Evolutionary conservation across 2,329 filamentous ascomycete genomes (phyloP).

Genomic region (Coleophoma eucalyptorum): DNA sequence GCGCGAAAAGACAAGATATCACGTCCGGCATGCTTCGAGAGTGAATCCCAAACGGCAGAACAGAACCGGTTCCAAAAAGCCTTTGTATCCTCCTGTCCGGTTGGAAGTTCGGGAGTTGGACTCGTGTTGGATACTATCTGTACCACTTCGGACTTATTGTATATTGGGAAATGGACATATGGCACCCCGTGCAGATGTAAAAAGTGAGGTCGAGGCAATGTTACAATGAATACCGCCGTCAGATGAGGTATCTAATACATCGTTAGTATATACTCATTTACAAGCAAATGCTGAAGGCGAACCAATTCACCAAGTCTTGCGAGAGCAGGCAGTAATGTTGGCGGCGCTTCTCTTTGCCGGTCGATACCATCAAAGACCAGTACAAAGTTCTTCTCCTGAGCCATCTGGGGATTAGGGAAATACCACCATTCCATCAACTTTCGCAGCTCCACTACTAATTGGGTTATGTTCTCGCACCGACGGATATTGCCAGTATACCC

Average conservation of each 20-base stretch:
- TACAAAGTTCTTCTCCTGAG: conserved; percentile 55
- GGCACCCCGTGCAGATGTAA: conserved; percentile 68
- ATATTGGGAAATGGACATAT: conserved; percentile 79
- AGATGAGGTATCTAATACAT: conserved; percentile 69
- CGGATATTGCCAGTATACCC: conserved; percentile 44
- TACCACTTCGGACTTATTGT: conserved; percentile 76
- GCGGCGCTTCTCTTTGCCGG: conserved; percentile 72
- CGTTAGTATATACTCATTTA: conserved; percentile 10
- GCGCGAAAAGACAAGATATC: conserved; percentile 71
- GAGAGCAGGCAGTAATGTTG: conserved; percentile 76
- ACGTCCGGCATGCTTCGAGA: conserved; percentile 75
- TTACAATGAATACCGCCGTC: conserved; percentile 73
- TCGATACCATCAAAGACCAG: conserved; percentile 88
- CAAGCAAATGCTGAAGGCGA: conserved; percentile 27
- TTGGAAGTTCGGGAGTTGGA: conserved; percentile 42
- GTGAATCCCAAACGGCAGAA: conserved; percentile 80
- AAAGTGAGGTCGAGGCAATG: conserved; percentile 63
- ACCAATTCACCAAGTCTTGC: conserved; percentile 79
- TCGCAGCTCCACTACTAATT: conserved; percentile 69
- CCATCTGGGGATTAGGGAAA: conserved; percentile 18
- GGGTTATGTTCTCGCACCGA: conserved; percentile 77
- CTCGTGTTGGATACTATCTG: conserved; percentile 62
- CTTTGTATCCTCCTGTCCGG: conserved; percentile 43
- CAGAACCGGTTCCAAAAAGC: conserved; percentile 81
- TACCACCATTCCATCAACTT: conserved; percentile 45